Base-by-base conservation (phyloP, 2,329 filamentous ascomycete species). In the Ophiostoma tasmaniense region DNA sequence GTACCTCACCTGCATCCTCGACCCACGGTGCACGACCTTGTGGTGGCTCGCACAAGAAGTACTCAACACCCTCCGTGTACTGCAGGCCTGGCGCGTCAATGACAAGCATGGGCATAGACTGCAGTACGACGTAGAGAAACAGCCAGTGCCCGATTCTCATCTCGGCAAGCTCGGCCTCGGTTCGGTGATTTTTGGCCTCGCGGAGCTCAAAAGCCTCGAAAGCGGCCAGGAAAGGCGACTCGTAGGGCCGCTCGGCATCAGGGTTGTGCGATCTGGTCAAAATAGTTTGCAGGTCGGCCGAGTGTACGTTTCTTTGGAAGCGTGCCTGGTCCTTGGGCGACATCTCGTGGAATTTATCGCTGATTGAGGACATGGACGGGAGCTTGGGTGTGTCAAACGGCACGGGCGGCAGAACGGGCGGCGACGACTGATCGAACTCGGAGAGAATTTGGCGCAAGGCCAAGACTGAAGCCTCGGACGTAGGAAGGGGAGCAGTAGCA, bases 371-470 rank as follows among this genome's bases (percentile, higher is more conserved):
- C 74, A 96, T 84, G 0, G 84, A 85, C 0, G 94, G 94, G 30
- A 96, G 79, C 72, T 89, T 85, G 2, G 95, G 94, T 4, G 92
- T 82, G 76, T 98, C 94, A 75, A 94, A 98, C 0, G 95, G 94
- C 68, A 98, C 88, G 0, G 94, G 92, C 0, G 95, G 95, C 70
- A 94, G 86, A 0, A 98, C 93, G 0, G 95, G 95, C 0, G 94
- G 92, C 17, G 89, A 91, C 10, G 91, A 94, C 70, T 90, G 87
- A 76, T 99, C 95, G 75, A 93, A 97, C 78, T 98, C 94, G 73
- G 86, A 89, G 72, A 97, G 83, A 14, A 97, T 85, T 71, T 88
- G 89, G 68, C 94, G 88, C 64, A 98, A 81, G 1, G 91, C 92
- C 52, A 88, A 84, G 33, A 87, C 82, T 13, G 86, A 83, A 30